Evolutionary conservation across 805 yeast genomes (phyloP).

Genomic region (Hanseniaspora singularis): DNA sequence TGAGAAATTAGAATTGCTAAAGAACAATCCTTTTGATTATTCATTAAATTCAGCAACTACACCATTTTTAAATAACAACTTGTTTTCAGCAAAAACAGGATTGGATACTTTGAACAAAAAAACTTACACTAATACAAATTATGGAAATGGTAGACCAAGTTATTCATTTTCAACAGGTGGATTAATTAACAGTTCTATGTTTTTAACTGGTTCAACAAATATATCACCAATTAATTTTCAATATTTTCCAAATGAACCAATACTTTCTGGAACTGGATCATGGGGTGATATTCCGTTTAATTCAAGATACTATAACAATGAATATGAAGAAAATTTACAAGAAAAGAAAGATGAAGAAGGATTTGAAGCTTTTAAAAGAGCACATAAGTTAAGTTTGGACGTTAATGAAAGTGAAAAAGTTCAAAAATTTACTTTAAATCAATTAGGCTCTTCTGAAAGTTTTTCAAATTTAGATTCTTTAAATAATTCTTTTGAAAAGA

Average conservation of each 20-base stretch:
- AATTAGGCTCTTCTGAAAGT: background rate
- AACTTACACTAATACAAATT: too few species aligned
- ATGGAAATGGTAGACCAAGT: too few species aligned
- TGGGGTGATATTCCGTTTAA: background rate
- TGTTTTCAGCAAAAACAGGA: too few species aligned
- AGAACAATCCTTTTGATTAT: too few species aligned
- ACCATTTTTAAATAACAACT: too few species aligned
- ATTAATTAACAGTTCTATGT: background rate
- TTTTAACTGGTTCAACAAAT: background rate
- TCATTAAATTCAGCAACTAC: too few species aligned
- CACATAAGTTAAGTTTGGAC: background rate
- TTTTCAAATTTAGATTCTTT: background rate
- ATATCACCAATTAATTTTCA: constrained; percentile 4
- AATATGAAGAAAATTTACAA: background rate
- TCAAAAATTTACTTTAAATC: background rate
- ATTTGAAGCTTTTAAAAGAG: background rate
- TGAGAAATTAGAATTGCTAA: too few species aligned
- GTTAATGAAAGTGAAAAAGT: background rate
- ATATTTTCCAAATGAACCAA: background rate
- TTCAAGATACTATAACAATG: background rate
- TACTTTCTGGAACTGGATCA: background rate
- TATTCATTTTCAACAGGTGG: too few species aligned
- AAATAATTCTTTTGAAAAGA: too few species aligned
- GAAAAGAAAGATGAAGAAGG: constrained; percentile 1
- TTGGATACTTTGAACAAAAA: too few species aligned